Evolutionary conservation across 306 rosid species (phyloP).

Genomic region (Lathyrus aphaca): DNA sequence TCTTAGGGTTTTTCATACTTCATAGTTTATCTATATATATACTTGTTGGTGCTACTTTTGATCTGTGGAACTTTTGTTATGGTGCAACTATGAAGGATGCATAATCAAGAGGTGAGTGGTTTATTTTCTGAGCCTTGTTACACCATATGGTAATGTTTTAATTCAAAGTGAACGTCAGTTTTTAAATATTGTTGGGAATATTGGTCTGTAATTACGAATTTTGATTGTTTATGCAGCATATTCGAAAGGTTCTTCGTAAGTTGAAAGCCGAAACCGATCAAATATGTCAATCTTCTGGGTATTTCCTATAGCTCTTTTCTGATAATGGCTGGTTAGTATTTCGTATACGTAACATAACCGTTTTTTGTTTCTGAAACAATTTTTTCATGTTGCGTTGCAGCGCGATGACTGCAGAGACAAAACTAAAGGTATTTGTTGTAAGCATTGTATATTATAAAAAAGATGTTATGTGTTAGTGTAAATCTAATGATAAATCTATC

Average conservation of each 20-base stretch:
- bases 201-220: constrained; percentile 14
- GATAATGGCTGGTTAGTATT: background rate
- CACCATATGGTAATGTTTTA: background rate
- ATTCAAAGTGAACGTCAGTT: background rate
- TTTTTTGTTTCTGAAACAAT: background rate
- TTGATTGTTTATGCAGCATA: constrained; percentile 43
- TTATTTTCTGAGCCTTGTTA: background rate
- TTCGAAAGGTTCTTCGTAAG: constrained; percentile 43
- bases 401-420: constrained; percentile 42
- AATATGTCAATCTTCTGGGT: constrained; percentile 49
- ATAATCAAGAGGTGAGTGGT: constrained; percentile 60
- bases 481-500: background rate
- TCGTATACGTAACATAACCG: background rate
- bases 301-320: constrained; percentile 3
- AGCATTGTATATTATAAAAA: background rate
- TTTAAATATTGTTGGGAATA: constrained; percentile 12
- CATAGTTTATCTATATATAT: background rate
- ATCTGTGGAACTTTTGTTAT: background rate
- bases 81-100: constrained; percentile 46
- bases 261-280: constrained; percentile 49
- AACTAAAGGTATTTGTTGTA: constrained; percentile 54
- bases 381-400: constrained; percentile 40
- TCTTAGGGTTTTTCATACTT: background rate
- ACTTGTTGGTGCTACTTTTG: constrained; percentile 10
- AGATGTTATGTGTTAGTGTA: background rate